A percentile compares a stretch with the other conserved stretches of the same genome.
Conservation (phyloP, 2,329 filamentous ascomycete species). For the Paecilomyces sp. region DNA sequence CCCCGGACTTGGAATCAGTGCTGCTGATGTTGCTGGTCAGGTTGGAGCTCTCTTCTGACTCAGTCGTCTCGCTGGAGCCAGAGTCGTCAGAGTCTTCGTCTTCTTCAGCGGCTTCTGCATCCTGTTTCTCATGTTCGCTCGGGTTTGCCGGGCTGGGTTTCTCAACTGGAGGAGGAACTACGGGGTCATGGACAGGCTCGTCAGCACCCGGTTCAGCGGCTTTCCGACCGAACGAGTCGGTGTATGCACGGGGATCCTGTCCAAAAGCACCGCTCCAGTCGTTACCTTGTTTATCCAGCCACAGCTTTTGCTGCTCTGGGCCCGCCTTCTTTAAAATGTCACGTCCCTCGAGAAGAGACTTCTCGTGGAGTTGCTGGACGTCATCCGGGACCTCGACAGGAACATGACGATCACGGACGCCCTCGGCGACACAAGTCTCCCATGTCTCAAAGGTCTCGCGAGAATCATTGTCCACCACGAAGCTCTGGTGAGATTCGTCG, state of each 20-base stretch:
- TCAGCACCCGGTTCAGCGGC: conserved; percentile 51
- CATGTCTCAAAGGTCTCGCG: conserved; percentile 92
- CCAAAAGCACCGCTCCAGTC: conserved; percentile 88
- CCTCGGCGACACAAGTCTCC: conserved; percentile 86
- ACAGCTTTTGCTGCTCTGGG: conserved; percentile 60
- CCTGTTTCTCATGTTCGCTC: background rate
- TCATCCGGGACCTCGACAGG: conserved; percentile 64
- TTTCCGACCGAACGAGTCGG: conserved; percentile 47
- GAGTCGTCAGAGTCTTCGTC: conserved; percentile 6
- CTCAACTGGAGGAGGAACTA: conserved; percentile 36
- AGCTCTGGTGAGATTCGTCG: conserved; percentile 74
- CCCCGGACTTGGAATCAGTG: conserved; percentile 2
- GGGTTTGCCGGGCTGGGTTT: background rate
- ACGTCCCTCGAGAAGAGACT: conserved; percentile 69
- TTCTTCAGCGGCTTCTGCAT: conserved; percentile 10
- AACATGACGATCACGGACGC: conserved; percentile 67
- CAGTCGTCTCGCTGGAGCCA: background rate
- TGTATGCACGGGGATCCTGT: conserved; percentile 59
- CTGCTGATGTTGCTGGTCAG: conserved; percentile 3
- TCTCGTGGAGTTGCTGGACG: conserved; percentile 70
- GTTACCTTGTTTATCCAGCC: conserved; percentile 70
- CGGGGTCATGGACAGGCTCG: conserved; percentile 45
- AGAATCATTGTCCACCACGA: conserved; percentile 78
- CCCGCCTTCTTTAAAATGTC: conserved; percentile 70
- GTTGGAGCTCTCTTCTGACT: conserved; percentile 1